Percentiles rank a stretch among this genome's conserved stretches.
Conservation (phyloP, 441 rosid species). For the Erysimum pusillum region DNA sequence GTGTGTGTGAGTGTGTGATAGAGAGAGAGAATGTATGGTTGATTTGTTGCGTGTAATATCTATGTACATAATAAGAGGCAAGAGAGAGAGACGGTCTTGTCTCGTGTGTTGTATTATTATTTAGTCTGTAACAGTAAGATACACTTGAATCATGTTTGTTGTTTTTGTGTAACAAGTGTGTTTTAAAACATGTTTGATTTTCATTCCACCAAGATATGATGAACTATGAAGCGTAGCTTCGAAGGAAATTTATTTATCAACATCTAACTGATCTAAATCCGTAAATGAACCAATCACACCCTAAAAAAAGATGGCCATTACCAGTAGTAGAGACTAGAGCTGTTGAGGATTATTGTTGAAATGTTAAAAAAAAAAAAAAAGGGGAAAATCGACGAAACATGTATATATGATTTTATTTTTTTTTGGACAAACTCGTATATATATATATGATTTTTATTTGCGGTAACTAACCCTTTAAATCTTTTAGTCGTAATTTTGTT, state of each 20-base stretch:
- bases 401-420: too few species aligned
- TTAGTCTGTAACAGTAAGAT: background rate
- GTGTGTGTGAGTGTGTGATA: constrained; percentile 10
- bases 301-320: background rate
- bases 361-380: background rate
- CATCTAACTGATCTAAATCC: background rate
- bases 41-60: constrained; percentile 38
- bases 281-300: background rate
- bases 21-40: constrained; percentile 28
- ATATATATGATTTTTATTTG: too few species aligned
- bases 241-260: background rate
- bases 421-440: too few species aligned
- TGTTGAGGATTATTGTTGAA: too few species aligned
- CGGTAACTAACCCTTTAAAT: too few species aligned
- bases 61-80: constrained; percentile 34
- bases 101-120: constrained; percentile 21
- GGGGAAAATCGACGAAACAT: background rate
- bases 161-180: background rate
- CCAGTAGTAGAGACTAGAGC: too few species aligned
- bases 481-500: too few species aligned
- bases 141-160: constrained; percentile 1
- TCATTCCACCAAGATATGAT: background rate
- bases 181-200: background rate
- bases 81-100: constrained; percentile 28
- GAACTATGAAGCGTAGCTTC: background rate